Percentiles rank a stretch among this genome's conserved stretches.
Conservation (phyloP, 768 basidiomycete species). For the Sarcomyxa edulis region DNA sequence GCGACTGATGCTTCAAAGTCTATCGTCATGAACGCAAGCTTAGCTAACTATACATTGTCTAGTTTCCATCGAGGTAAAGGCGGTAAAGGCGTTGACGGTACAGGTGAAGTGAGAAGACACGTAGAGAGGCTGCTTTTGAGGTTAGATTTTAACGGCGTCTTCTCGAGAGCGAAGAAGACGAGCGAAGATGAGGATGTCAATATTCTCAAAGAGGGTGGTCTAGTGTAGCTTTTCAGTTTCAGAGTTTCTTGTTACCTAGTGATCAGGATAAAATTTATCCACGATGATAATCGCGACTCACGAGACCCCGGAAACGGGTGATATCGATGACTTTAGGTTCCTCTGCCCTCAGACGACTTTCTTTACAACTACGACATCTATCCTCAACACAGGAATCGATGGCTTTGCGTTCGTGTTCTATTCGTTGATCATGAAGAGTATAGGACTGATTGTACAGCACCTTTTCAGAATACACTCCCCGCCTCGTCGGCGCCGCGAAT, state of each 20-base stretch:
- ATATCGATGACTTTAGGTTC: slow-evolving; percentile 6
- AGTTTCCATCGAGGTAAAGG: slow-evolving; percentile 32
- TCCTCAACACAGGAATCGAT: slow-evolving; percentile 40
- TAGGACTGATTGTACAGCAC: too few species aligned
- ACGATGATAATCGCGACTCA: too few species aligned
- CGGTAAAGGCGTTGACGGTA: slow-evolving; percentile 48
- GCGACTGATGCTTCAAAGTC: slow-evolving; percentile 72
- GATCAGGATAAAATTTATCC: too few species aligned
- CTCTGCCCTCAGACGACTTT: slow-evolving; percentile 45
- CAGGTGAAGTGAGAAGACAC: slow-evolving; percentile 69
- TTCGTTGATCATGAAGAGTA: too few species aligned
- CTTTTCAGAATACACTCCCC: slow-evolving; percentile 67
- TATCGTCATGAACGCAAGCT: slow-evolving; percentile 52
- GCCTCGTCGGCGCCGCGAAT: slow-evolving; percentile 84
- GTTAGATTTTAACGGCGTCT: slow-evolving; percentile 79
- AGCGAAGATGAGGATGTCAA: slow-evolving; percentile 21
- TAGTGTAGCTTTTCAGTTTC: slow-evolving; percentile 17
- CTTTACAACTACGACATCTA: slow-evolving; percentile 59
- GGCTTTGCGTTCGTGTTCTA: slow-evolving; percentile 44
- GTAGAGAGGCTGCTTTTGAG: slow-evolving; percentile 78
- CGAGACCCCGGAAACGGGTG: too few species aligned
- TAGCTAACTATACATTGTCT: slow-evolving; percentile 38
- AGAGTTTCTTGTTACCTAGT: too few species aligned
- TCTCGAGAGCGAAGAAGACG: slow-evolving; percentile 45
- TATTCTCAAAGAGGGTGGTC: slow-evolving; percentile 38